A percentile compares a stretch with the other conserved stretches of the same genome.
Evolutionary conservation across 345 rosid genomes (phyloP).

Genomic region (Firmiana major): DNA sequence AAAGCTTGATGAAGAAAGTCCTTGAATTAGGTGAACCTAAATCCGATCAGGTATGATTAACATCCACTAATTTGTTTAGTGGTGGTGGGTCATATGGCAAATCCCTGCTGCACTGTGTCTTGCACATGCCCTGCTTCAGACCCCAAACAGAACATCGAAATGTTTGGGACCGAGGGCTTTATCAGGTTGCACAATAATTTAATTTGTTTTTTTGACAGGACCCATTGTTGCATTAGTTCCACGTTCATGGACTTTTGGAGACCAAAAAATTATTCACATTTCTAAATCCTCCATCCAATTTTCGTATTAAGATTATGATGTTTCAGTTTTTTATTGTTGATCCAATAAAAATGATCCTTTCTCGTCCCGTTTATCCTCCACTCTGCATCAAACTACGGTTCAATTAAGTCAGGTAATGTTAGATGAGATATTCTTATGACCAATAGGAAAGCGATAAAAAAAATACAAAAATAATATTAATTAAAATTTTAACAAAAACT

Average conservation of each 20-base stretch:
- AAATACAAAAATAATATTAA: no score
- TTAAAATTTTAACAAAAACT: no score
- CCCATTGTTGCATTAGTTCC: neutral
- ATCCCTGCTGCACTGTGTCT: neutral
- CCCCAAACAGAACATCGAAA: neutral
- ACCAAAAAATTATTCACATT: no score
- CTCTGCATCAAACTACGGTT: neutral
- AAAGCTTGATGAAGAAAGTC: neutral
- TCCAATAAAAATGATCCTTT: neutral
- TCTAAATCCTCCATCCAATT: neutral
- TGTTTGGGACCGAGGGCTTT: neutral
- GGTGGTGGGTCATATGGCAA: neutral
- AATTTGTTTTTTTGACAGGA: neutral
- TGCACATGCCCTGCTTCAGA: constrained; percentile 9
- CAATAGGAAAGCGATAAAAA: no score
- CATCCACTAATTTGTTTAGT: neutral
- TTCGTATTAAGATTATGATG: neutral
- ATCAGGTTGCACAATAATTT: neutral
- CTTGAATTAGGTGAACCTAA: neutral
- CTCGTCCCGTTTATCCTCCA: neutral
- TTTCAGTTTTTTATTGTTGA: neutral
- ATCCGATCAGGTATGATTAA: no score
- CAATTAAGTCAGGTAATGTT: neutral
- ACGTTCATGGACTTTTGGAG: neutral
- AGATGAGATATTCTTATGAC: no score